Base-by-base conservation (phyloP, 345 rosid genomes). In the Linum usitatissimum region DNA sequence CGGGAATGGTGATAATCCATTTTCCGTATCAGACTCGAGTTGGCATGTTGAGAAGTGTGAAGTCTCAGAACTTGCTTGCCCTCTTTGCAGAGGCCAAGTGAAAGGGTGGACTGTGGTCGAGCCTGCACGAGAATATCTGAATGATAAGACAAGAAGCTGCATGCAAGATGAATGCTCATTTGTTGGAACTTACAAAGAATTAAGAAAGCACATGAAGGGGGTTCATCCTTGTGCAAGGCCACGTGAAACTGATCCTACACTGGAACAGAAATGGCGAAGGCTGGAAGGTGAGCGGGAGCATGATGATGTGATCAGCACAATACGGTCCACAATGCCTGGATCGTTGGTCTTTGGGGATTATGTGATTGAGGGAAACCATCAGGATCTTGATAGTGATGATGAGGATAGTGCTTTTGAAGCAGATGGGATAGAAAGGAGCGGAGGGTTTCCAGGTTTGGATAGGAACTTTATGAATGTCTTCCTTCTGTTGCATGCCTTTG, bases 101-200 rank as follows among this genome's bases (percentile, higher is more conserved):
- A 89, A 89, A 81, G 98, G 98, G 9, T 92, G 96, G 95, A 92
- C 95, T 23, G 93, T 89, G 54, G 95, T 92, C 38, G 88, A 89
- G 73, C 86, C 93, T 61, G 98, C 97, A 0, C 76, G 96, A 21
- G 79, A 84, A 53, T 85, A 63, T 76, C 67, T 92, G 39, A 89
- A 92, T 77, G 70, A 81, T 1, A 86, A 92, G 77, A 78, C 60
- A 78, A 82, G 98, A 71, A 87, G 73, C 70, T 92, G 98, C 74
- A 92, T 92, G 98, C 97, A 92, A 80, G 97, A 92, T 61, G 68
- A 79, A 42, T 92, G 98, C 68, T 68, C 81, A 17, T 92, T 81
- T 56, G 63, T 78, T 61, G 98, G 97, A 57, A 76, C 82, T 18
- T 92, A 73, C 79, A 87, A 83, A 76, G 98, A 89, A 77, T 81